phyloP scores from a whole-genome alignment of 331 rosid species.

The Acacia pycnantha region DNA sequence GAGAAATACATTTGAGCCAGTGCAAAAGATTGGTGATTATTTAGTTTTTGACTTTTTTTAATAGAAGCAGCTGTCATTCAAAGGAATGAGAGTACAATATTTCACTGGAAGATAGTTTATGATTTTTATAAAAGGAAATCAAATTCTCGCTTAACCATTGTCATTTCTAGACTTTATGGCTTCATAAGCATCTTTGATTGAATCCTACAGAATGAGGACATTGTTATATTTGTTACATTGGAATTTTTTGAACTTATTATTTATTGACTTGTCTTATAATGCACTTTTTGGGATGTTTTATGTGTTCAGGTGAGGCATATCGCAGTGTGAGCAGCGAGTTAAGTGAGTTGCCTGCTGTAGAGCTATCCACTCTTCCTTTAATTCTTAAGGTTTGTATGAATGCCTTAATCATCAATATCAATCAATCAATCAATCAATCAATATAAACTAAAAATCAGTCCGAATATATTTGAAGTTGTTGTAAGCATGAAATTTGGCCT shows the following conservation, averaged over 20 bases:
- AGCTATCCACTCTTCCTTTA: conserved; percentile 71
- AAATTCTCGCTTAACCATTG: background rate
- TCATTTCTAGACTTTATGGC: background rate
- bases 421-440: background rate
- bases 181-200: background rate
- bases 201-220: background rate
- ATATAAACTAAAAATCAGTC: background rate
- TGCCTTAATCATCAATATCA: background rate
- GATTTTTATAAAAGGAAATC: background rate
- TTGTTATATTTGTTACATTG: background rate
- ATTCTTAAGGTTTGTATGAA: conserved; percentile 63
- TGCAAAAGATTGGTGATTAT: background rate
- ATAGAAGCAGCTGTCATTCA: background rate
- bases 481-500: background rate
- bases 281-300: conserved; percentile 20
- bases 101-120: background rate
- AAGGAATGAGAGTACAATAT: background rate
- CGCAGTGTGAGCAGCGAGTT: conserved; percentile 76
- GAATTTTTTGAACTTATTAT: background rate
- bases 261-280: background rate
- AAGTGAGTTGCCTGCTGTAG: conserved; percentile 82
- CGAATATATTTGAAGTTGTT: background rate
- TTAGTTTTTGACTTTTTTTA: background rate
- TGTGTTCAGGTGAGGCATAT: conserved; percentile 66
- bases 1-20: background rate